Conservation (phyloP, 2,329 filamentous ascomycete genomes). For the Neonectria faginata region DNA sequence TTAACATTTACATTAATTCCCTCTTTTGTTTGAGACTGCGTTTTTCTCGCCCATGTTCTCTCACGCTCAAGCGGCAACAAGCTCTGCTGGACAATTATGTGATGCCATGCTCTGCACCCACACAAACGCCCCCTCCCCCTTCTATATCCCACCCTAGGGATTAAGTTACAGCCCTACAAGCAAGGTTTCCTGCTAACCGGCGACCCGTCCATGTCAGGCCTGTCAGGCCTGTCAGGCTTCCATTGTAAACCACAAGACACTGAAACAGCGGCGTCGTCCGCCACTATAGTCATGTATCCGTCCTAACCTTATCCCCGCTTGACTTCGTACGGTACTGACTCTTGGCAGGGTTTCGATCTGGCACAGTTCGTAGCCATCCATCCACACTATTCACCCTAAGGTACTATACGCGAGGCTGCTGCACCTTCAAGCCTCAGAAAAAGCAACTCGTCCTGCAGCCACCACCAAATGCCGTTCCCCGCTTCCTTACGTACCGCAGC, state of each 20-base stretch:
- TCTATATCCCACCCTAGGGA: background rate
- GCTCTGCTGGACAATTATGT: background rate
- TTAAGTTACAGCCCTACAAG: constrained; percentile 18
- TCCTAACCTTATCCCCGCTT: constrained; percentile 22
- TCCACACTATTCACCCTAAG: background rate
- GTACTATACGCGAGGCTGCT: background rate
- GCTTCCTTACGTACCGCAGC: background rate
- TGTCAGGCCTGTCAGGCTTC: constrained; percentile 9
- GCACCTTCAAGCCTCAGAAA: background rate
- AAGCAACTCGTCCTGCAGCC: background rate
- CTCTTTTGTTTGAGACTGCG: background rate
- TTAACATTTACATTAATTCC: too few species aligned
- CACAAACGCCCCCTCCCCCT: background rate
- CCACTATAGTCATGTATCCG: constrained; percentile 11
- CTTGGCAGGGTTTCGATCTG: background rate
- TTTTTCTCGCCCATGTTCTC: background rate
- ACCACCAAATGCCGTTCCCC: background rate
- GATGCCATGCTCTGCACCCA: background rate
- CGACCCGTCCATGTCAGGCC: constrained; percentile 14
- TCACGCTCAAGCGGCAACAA: too few species aligned
- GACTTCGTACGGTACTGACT: background rate
- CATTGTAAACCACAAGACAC: background rate
- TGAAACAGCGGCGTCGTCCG: constrained; percentile 11
- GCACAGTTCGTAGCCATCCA: background rate
- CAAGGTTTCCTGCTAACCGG: constrained; percentile 13